Conservation (phyloP, 2,329 filamentous ascomycete species). For the Huntiella abstrusa region DNA sequence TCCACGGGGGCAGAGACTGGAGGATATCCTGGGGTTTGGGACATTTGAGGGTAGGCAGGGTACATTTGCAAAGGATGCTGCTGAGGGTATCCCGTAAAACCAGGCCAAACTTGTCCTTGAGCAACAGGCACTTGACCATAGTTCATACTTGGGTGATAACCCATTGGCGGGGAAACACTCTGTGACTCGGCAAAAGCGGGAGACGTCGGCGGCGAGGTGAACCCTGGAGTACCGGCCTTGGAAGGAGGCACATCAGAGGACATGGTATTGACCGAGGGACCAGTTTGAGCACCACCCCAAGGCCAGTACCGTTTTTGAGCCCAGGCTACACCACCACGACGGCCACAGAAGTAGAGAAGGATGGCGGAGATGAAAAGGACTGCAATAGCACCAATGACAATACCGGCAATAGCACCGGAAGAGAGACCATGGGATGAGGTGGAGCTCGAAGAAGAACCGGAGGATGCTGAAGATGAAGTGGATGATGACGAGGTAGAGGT, state of each 20-base stretch:
- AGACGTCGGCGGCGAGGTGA: background rate
- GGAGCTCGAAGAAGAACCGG: constrained; percentile 10
- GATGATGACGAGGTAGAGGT: constrained; percentile 11
- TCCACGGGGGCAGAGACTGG: too few species aligned
- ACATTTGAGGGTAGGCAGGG: too few species aligned
- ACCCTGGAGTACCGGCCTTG: background rate
- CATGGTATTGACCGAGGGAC: background rate
- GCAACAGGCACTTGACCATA: too few species aligned
- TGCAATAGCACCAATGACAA: constrained; percentile 32
- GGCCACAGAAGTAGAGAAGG: constrained; percentile 29
- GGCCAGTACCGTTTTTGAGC: constrained; percentile 15
- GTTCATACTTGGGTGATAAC: too few species aligned
- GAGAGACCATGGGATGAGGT: constrained; percentile 13
- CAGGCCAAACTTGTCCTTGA: too few species aligned
- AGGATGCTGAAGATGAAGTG: constrained; percentile 10
- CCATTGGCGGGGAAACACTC: too few species aligned
- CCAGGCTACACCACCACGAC: constrained; percentile 21
- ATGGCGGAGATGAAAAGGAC: constrained; percentile 24
- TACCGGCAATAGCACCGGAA: constrained; percentile 38
- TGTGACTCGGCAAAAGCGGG: background rate
- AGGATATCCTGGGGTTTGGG: too few species aligned
- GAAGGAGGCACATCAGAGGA: too few species aligned
- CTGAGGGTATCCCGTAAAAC: too few species aligned
- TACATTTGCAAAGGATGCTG: too few species aligned
- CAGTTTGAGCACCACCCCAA: background rate